These are phyloP conservation scores for Sclerotinia minor DNA, from an alignment of 2,329 filamentous ascomycete species.

Conservation along the genomic window DNA sequence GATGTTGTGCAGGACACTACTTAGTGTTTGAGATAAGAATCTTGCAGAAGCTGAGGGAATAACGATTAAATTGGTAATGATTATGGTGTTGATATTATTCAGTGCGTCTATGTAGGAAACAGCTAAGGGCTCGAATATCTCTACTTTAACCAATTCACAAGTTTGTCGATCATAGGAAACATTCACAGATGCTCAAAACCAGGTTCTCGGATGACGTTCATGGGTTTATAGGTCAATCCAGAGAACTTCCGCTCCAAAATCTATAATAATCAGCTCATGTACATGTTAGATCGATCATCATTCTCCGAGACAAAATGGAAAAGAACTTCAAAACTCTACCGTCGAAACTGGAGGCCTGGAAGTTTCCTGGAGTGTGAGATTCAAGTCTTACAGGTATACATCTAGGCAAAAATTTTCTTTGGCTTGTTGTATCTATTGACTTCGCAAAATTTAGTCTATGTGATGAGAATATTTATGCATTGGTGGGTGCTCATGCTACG, in stretches of 20 bases:
- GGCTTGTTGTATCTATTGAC: slow-evolving; percentile 28
- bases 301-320: slow-evolving; percentile 20
- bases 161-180: neutral
- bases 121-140: neutral
- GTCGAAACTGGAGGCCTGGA: slow-evolving; percentile 25
- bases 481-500: slow-evolving; percentile 22
- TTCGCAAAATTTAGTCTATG: slow-evolving; percentile 25
- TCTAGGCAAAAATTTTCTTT: slow-evolving; percentile 24
- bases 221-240: neutral
- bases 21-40: too few species aligned
- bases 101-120: neutral
- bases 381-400: slow-evolving; percentile 16
- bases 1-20: too few species aligned
- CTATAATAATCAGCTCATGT: slow-evolving; percentile 6
- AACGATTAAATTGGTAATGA: neutral
- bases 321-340: slow-evolving; percentile 24
- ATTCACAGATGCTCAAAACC: neutral
- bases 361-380: slow-evolving; percentile 27
- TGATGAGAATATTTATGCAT: slow-evolving; percentile 24
- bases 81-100: neutral
- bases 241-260: neutral
- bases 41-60: neutral
- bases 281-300: slow-evolving; percentile 12
- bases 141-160: neutral
- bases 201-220: neutral